phyloP scores from a whole-genome alignment of 306 rosid species.

The Quercus aquifolioides region DNA sequence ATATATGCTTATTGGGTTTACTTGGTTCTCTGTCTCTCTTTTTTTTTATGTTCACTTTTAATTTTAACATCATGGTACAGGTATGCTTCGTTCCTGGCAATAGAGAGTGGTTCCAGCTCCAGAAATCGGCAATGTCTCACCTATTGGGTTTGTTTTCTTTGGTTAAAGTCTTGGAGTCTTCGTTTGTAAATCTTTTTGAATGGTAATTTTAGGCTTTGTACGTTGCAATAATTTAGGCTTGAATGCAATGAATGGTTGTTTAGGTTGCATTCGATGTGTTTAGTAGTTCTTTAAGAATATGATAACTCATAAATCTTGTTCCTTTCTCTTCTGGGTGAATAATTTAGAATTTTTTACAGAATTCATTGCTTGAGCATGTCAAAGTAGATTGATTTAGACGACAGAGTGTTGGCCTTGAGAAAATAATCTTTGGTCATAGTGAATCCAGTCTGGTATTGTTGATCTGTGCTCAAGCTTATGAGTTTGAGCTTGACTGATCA shows the following conservation, averaged over 20 bases:
- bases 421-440: too few relatives aligned
- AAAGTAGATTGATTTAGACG: not conserved
- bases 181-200: conserved; percentile 30
- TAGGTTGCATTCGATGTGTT: not conserved
- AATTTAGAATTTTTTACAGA: not conserved
- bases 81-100: conserved; percentile 43
- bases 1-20: not conserved
- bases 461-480: too few relatives aligned
- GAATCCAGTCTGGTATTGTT: too few relatives aligned
- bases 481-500: too few relatives aligned
- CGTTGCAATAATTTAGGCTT: not conserved
- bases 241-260: too few relatives aligned
- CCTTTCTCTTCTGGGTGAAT: not conserved
- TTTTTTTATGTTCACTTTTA: not conserved
- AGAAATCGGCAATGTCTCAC: conserved; percentile 57
- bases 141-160: conserved; percentile 63
- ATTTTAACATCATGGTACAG: conserved; percentile 26
- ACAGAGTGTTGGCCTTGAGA: too few relatives aligned
- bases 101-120: conserved; percentile 55
- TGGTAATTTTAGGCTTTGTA: conserved; percentile 32
- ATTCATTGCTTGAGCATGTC: not conserved
- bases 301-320: not conserved
- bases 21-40: not conserved
- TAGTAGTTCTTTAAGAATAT: too few relatives aligned
- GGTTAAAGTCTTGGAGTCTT: conserved; percentile 36